Percentiles rank a stretch among this genome's conserved stretches.
Conservation (phyloP, 2,329 filamentous ascomycete genomes). For the Mycosphaerella sp. region DNA sequence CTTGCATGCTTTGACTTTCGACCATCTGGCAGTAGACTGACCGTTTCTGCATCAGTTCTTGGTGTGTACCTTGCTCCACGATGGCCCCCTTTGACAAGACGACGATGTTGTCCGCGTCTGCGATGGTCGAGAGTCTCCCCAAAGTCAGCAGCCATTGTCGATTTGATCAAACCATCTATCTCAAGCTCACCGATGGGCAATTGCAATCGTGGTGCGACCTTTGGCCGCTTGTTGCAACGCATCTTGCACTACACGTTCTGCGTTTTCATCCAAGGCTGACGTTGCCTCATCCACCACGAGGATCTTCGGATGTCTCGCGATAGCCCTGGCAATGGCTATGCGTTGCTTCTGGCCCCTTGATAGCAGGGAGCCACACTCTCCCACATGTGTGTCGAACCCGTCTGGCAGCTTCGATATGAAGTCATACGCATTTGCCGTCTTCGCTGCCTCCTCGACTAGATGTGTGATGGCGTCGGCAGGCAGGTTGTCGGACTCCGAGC, state of each 20-base stretch:
- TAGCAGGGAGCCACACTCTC: constrained; percentile 29
- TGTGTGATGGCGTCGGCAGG: constrained; percentile 12
- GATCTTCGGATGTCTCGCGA: constrained; percentile 35
- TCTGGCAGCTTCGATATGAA: constrained; percentile 52
- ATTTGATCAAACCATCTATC: too few relatives aligned
- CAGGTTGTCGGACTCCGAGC: neutral
- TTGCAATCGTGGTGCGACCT: constrained; percentile 40
- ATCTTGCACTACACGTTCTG: constrained; percentile 36
- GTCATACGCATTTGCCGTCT: constrained; percentile 49
- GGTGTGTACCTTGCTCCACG: constrained; percentile 46
- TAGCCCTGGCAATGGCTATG: constrained; percentile 39
- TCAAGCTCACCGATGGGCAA: constrained; percentile 34
- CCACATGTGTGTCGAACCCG: constrained; percentile 46
- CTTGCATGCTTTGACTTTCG: too few relatives aligned
- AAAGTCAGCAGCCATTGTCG: too few relatives aligned
- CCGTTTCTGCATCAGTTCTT: constrained; percentile 37
- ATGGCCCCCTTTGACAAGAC: constrained; percentile 46
- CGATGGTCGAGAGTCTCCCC: constrained; percentile 34
- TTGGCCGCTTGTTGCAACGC: constrained; percentile 32
- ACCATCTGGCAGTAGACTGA: neutral
- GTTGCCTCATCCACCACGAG: constrained; percentile 55
- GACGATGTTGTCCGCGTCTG: constrained; percentile 39
- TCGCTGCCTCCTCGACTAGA: constrained; percentile 47
- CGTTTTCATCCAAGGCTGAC: constrained; percentile 38
- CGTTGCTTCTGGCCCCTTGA: constrained; percentile 41